Base-by-base conservation (phyloP, 345 rosid species). In the Populus simonii region DNA sequence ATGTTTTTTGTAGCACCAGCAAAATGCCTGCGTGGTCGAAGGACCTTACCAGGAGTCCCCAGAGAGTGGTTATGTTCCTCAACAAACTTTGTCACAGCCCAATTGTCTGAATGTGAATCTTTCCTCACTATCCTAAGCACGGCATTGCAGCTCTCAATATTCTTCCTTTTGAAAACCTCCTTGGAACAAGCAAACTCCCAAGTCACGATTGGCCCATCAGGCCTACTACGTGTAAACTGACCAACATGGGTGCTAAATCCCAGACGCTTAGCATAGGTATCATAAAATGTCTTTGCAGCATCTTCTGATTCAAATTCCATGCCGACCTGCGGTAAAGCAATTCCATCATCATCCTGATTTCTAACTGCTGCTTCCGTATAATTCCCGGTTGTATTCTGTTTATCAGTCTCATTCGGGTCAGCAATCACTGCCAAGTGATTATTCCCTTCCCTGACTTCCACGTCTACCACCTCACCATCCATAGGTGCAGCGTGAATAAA, bases 221-320 rank as follows among this genome's bases (percentile, higher is more conserved):
- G 90, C 74, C 79, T 89, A 47, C 80, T n/a, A 49, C 90, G 89
- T 66, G 70, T 84, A 78, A 86, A 90, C 67, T 81, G 90, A 80
- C 92, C 93, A 78, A 77, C 89, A 51, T 85, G 86, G 31, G 84
- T 82, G 77, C 81, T 77, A 74, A 90, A 90, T 43, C 92, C 92
- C 41, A 85, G 22, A 38, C 36, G 86, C 78, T 80, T 86, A 16
- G 90, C 88, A 81, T 90, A 90, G 0, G 82, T 80, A 69, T 90
- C 86, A 16, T 88, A 90, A 38, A 86, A 87, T 16, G 68, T 78
- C 82, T 81, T 89, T 62, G 88, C 93, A 45, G 80, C 84, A 13
- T 87, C 90, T 76, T 86, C 92, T 0, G 93, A 82, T 59, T 90
- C 86, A 63, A 90, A 90, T 75, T 81, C 87, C 93, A 90, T 89